A percentile compares a stretch with the other conserved stretches of the same genome.
phyloP scores from a whole-genome alignment of 345 rosid genomes.

The Rhizophora apiculata region DNA sequence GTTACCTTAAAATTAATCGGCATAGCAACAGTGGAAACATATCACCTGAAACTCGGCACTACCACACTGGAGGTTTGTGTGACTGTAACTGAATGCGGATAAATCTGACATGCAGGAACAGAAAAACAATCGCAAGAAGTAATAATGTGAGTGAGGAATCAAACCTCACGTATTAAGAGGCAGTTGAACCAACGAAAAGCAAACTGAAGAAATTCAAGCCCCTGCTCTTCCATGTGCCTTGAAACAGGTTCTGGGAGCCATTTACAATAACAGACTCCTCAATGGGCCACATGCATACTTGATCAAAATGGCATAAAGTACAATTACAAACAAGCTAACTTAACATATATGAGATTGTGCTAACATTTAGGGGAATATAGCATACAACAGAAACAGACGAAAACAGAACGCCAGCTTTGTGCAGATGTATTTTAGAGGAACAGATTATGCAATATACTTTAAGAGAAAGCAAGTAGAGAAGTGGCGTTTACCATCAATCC shows the following conservation, averaged over 20 bases:
- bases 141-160: not conserved
- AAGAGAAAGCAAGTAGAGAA: not conserved
- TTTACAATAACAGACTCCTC: slow-evolving; percentile 7
- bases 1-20: too few species aligned
- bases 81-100: too few species aligned
- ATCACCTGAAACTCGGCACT: too few species aligned
- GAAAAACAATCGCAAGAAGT: not conserved
- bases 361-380: too few species aligned
- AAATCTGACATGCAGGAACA: too few species aligned
- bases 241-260: slow-evolving; percentile 81
- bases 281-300: not conserved
- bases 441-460: not conserved
- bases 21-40: too few species aligned
- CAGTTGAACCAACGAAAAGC: slow-evolving; percentile 99
- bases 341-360: too few species aligned
- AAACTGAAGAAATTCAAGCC: slow-evolving; percentile 95
- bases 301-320: not conserved
- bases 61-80: too few species aligned
- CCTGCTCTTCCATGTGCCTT: slow-evolving; percentile 93
- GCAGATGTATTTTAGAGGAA: not conserved
- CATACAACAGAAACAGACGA: too few species aligned
- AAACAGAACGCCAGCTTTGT: too few species aligned
- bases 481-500: slow-evolving; percentile 77
- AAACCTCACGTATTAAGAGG: slow-evolving; percentile 90
- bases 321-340: too few species aligned